Evolutionary conservation across 2,329 filamentous ascomycete genomes (phyloP), one percentile per base, ranked within the genome.

Genomic region (Rhytidhysteron rufulum): DNA sequence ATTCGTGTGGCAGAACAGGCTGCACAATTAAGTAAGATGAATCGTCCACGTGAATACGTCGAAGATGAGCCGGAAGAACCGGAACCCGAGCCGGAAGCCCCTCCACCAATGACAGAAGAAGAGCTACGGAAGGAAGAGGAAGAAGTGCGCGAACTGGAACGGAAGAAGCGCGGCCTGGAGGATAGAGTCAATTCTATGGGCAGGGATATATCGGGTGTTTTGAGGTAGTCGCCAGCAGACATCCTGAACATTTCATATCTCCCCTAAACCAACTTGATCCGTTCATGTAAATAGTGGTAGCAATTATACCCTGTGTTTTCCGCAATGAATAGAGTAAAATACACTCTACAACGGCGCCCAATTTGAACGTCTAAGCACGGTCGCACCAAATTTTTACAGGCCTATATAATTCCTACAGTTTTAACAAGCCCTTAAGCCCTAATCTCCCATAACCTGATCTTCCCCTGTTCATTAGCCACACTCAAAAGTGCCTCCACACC

Each of bases 391-490:
- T n/a, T n/a, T n/a, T n/a, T n/a, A n/a, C n/a, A n/a, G n/a, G n/a
- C n/a, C n/a, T n/a, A n/a, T n/a, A n/a, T n/a, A n/a, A n/a, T n/a
- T n/a, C n/a, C n/a, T n/a, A n/a, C n/a, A n/a, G n/a, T n/a, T n/a
- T n/a, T n/a, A n/a, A n/a, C n/a, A n/a, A n/a, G n/a, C n/a, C n/a
- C 24, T 27, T 13, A 27, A 27, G 34, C 31, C 42, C 62, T 54
- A 27, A 66, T 55, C 70, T 96, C 89, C 89, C 91, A 98, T 62
- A 96, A 65, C 47, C 87, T 78, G 47, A 97, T 86, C 70, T 88
- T 90, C 10, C 93, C 93, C 43, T 77, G 74, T 61, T 97, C 91
- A 58, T 95, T 97, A 15, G 83, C 91, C 38, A 97, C 86, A 9
- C 88, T 88, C 49, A 98, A 63, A 55, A 90, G 52, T 7, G 58